Evolutionary conservation across 139 green algal species (phyloP).

Genomic region (Edaphochlamys debaryana): DNA sequence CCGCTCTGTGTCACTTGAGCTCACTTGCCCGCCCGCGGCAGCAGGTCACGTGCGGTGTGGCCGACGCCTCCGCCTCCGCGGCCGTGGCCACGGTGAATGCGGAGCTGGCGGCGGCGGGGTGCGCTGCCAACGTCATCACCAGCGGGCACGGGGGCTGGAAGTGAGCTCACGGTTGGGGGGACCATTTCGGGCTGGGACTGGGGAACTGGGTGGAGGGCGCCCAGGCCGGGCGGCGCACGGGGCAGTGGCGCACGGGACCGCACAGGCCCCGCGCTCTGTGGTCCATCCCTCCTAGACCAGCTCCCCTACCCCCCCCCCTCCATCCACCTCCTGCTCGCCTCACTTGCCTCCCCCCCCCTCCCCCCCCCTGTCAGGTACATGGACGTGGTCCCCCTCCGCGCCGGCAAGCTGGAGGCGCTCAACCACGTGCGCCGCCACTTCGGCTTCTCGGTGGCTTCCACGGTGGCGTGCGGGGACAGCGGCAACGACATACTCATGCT

Average conservation of each 20-base stretch:
- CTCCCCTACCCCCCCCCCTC: neutral
- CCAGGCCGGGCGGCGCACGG: no score
- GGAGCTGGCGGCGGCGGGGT: conserved; percentile 41
- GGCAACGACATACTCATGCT: conserved; percentile 97
- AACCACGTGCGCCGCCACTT: conserved; percentile 81
- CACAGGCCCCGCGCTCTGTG: no score
- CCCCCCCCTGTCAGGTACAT: conserved; percentile 74
- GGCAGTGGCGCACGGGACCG: no score
- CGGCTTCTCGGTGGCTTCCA: conserved; percentile 65
- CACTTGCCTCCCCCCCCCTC: neutral
- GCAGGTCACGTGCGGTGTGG: conserved; percentile 68
- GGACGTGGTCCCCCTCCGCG: conserved; percentile 78
- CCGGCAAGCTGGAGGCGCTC: conserved; percentile 86
- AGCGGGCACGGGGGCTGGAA: conserved; percentile 83
- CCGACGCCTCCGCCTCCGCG: conserved; percentile 44
- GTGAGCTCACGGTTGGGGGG: conserved; percentile 10
- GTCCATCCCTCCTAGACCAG: no score
- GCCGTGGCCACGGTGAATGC: conserved; percentile 53
- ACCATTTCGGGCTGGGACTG: no score
- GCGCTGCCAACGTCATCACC: conserved; percentile 78
- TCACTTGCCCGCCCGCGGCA: no score
- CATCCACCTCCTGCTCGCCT: neutral
- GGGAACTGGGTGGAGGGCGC: no score
- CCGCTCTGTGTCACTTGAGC: no score
- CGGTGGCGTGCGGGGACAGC: conserved; percentile 90